Conservation (phyloP, 1,139 yeast species). For the Zhuliangozyma blackwelliae region DNA sequence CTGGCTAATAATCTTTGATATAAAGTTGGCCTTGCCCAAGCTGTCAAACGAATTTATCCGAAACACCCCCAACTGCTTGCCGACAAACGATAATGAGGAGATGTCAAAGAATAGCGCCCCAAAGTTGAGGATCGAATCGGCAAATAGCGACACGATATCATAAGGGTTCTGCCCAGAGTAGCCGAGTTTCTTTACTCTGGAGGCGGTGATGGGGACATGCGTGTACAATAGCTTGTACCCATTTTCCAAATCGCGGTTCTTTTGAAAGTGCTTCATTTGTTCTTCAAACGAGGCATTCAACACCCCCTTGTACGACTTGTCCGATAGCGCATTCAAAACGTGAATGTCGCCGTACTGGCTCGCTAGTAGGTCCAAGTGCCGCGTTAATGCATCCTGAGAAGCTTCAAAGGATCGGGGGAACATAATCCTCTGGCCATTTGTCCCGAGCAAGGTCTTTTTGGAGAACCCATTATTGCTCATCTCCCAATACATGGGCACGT, state of each 20-base stretch:
- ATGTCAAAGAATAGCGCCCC: conserved; percentile 65
- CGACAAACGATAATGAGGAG: conserved; percentile 43
- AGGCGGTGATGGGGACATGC: conserved; percentile 30
- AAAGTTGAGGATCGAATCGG: conserved; percentile 49
- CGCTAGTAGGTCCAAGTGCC: conserved; percentile 57
- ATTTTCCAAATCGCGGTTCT: conserved; percentile 4
- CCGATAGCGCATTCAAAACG: conserved; percentile 50
- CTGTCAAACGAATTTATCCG: conserved; percentile 64
- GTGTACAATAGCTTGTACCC: conserved; percentile 22
- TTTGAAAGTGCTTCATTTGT: conserved; percentile 28
- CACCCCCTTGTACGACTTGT: conserved; percentile 32
- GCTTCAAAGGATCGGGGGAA: conserved; percentile 60
- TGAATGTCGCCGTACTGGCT: conserved; percentile 63
- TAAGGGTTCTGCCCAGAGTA: conserved; percentile 34
- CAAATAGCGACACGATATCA: conserved; percentile 36
- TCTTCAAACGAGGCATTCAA: conserved; percentile 27
- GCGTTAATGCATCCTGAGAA: conserved; percentile 58
- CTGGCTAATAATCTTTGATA: conserved; percentile 56
- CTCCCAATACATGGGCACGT: conserved; percentile 65
- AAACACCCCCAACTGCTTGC: conserved; percentile 67
- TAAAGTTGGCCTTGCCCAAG: conserved; percentile 56
- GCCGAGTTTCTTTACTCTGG: conserved; percentile 34
- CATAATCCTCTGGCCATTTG: conserved; percentile 42
- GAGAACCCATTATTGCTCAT: conserved; percentile 41
- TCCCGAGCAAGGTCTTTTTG: conserved; percentile 34